Percentiles rank a stretch among this genome's conserved stretches.
Conservation (phyloP, 129 eudicot genomes). For the Logfia minima region DNA sequence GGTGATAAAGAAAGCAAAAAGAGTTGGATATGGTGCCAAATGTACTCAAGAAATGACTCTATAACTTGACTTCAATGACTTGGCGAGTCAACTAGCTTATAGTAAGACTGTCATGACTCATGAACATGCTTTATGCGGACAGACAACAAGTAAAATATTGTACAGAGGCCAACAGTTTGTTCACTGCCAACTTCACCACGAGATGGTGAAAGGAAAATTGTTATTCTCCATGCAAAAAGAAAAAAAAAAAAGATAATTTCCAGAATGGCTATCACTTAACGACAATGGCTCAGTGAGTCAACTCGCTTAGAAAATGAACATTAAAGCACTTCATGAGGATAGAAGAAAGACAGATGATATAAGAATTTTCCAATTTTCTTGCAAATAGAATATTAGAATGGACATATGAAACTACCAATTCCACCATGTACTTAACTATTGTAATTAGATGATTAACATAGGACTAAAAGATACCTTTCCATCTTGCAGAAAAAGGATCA, state of each 20-base stretch:
- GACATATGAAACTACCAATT: not conserved
- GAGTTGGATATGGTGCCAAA: slow-evolving; percentile 17
- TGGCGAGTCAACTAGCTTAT: not conserved
- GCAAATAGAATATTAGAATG: not conserved
- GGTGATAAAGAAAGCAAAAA: slow-evolving; percentile 6
- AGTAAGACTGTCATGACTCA: not conserved
- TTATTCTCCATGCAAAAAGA: not conserved
- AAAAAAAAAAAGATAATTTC: not conserved
- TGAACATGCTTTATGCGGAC: not conserved
- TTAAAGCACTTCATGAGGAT: not conserved
- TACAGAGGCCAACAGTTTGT: not conserved
- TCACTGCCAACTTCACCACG: not conserved
- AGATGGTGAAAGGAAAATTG: not conserved
- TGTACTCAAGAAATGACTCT: not conserved
- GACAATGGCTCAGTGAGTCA: slow-evolving; percentile 14
- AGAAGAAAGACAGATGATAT: not conserved
- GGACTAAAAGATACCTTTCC: not conserved
- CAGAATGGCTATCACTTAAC: not conserved
- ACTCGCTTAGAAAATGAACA: not conserved
- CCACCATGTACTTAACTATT: not conserved
- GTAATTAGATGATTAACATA: not conserved
- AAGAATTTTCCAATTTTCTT: not conserved
- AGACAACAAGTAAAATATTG: not conserved
- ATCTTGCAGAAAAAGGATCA: too few species aligned
- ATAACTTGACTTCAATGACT: not conserved